Evolutionary conservation across 805 yeast genomes (phyloP).

Genomic region (Isabelozyma gotoi): DNA sequence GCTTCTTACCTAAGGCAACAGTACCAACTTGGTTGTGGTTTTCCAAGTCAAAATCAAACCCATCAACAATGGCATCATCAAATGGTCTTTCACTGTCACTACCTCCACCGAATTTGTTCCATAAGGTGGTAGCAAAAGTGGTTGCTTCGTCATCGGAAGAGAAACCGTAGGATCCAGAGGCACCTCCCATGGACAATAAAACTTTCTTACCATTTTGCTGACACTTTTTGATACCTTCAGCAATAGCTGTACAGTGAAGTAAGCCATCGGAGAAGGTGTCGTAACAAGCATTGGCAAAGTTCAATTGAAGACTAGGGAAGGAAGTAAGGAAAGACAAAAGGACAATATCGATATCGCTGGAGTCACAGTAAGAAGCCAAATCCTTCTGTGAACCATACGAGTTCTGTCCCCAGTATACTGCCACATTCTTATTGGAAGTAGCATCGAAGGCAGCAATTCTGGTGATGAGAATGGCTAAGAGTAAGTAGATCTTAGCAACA

Average conservation of each 20-base stretch:
- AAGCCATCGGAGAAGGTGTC: conserved; percentile 41
- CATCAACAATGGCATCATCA: conserved; percentile 76
- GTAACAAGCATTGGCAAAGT: conserved; percentile 52
- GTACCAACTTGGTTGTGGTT: conserved; percentile 63
- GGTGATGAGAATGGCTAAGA: neutral
- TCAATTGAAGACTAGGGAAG: conserved; percentile 47
- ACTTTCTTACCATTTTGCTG: conserved; percentile 79
- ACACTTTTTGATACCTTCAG: conserved; percentile 68
- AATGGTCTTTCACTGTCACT: conserved; percentile 49
- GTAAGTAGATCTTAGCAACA: neutral
- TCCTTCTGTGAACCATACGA: conserved; percentile 49
- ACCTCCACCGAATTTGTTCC: conserved; percentile 42
- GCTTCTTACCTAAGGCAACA: conserved; percentile 46
- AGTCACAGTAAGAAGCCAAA: conserved; percentile 56
- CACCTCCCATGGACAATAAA: conserved; percentile 67
- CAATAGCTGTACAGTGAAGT: conserved; percentile 43
- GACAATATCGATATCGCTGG: conserved; percentile 68
- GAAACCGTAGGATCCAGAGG: conserved; percentile 41
- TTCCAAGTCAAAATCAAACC: conserved; percentile 79
- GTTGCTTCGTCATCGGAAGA: conserved; percentile 49
- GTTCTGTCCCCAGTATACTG: conserved; percentile 84
- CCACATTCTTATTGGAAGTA: conserved; percentile 55
- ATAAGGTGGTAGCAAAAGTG: conserved; percentile 44
- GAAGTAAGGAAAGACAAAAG: conserved; percentile 66
- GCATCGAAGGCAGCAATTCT: conserved; percentile 24